Conservation (phyloP, 768 basidiomycete genomes). For the Galerina marginata region DNA sequence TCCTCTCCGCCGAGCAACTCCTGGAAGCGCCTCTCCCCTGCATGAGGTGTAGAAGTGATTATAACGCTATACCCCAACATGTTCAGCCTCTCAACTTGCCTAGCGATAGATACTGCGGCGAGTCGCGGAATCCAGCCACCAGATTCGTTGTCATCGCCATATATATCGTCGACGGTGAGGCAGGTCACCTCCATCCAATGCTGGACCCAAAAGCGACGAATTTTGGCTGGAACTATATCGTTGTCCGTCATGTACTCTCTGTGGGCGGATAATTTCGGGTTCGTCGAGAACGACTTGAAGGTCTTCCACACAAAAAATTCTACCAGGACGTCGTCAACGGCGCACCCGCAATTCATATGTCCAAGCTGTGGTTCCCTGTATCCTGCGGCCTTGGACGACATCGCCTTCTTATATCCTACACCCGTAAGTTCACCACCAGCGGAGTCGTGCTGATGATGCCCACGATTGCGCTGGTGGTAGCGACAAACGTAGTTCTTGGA, state of each 20-base stretch:
- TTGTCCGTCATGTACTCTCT: neutral
- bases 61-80: neutral
- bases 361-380: neutral
- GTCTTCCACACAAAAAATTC: conserved; percentile 7
- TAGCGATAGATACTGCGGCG: neutral
- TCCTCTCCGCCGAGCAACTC: too few species aligned
- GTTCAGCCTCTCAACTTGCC: neutral
- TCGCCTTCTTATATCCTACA: neutral
- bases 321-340: neutral
- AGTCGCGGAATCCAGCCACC: neutral
- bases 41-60: neutral
- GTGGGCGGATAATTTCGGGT: neutral
- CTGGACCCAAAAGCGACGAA: conserved; percentile 1
- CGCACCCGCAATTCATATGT: conserved; percentile 8
- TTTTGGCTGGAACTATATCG: neutral
- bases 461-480: neutral
- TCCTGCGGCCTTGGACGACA: neutral
- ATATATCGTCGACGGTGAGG: conserved; percentile 1
- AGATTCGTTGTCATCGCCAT: neutral
- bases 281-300: neutral
- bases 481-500: neutral
- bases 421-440: neutral
- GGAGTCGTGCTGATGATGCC: neutral
- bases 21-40: neutral
- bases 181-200: neutral